These are phyloP conservation scores for Globisporangium solare DNA, from an alignment of 352 stramenopile species.

Conservation along the genomic window DNA sequence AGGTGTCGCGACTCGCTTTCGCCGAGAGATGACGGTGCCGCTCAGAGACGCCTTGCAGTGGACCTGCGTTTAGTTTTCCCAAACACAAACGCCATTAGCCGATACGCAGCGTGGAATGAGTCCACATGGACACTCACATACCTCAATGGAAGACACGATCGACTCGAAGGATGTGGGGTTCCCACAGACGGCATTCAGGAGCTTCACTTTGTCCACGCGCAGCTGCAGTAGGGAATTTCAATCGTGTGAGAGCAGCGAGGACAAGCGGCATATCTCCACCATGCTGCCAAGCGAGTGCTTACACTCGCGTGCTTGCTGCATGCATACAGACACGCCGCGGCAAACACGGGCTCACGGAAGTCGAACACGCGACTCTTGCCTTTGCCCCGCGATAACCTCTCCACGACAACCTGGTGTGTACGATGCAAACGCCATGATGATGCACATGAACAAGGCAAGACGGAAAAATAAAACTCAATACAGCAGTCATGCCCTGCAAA, in stretches of 20 bases:
- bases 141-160: conserved; percentile 68
- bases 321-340: conserved; percentile 59
- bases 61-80: conserved; percentile 13
- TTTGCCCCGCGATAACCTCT: conserved; percentile 18
- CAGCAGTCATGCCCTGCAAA: no score
- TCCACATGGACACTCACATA: conserved; percentile 8
- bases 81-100: neutral
- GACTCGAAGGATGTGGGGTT: conserved; percentile 58
- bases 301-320: conserved; percentile 62
- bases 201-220: conserved; percentile 47
- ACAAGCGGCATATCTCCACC: neutral
- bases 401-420: conserved; percentile 19
- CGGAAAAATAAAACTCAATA: no score
- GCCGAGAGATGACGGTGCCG: conserved; percentile 31
- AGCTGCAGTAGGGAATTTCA: conserved; percentile 25
- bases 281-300: conserved; percentile 2
- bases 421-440: neutral
- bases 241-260: neutral
- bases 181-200: conserved; percentile 56
- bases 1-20: conserved; percentile 15
- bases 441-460: no score
- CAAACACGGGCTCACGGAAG: conserved; percentile 45
- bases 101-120: neutral
- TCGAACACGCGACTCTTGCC: conserved; percentile 29
- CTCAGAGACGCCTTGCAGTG: conserved; percentile 42